Evolutionary conservation across 768 basidiomycete genomes (phyloP), one percentile per base, ranked within the genome.

Genomic region (Mycena galopus): DNA sequence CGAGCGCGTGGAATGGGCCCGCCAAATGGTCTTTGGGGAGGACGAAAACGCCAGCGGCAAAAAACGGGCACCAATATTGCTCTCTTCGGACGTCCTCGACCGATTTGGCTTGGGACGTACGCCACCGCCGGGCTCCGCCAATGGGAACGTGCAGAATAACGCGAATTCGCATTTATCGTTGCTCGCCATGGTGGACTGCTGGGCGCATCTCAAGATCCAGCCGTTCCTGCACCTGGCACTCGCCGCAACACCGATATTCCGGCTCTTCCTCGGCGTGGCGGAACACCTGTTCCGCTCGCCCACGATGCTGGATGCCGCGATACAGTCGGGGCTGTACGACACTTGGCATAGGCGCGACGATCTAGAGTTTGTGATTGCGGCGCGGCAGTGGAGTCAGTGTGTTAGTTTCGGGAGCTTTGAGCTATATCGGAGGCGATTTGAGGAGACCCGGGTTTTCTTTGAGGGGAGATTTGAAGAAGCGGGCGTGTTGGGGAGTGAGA

Each of bases 131-230:
- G 30, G 19, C 69, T 65, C 47, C 72, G 32, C 56, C 78, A 78
- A 56, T 78, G 3, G 80, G 74, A 66, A 81, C 73, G 6, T 74
- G 12, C 69, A 77, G 74, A 86, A 87, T 71, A 83, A 87, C 10
- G 89, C 89, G 10, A 98, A 99, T 80, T 97, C 96, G 1, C 97
- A 99, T 80, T 90, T 99, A 66, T 92, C 95, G 11, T 87, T 99
- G 10, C 90, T 99, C 58, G 96, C 97, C 19, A 99, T 99, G 96
- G 98, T 98, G 23, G 98, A 99, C 82, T 97, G 95, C 77, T 99
- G 98, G 98, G 93, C 95, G 10, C 88, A 89, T 61, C 90, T 99
- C 62, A 84, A 86, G 0, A 96, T 98, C 78, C 90, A 94, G 65
- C 98, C 98, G 0, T 97, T 94, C 79, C 91, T 90, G 37, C 97